Evolutionary conservation across 2,329 filamentous ascomycete species (phyloP).

Genomic region (Pseudopithomyces maydicus): DNA sequence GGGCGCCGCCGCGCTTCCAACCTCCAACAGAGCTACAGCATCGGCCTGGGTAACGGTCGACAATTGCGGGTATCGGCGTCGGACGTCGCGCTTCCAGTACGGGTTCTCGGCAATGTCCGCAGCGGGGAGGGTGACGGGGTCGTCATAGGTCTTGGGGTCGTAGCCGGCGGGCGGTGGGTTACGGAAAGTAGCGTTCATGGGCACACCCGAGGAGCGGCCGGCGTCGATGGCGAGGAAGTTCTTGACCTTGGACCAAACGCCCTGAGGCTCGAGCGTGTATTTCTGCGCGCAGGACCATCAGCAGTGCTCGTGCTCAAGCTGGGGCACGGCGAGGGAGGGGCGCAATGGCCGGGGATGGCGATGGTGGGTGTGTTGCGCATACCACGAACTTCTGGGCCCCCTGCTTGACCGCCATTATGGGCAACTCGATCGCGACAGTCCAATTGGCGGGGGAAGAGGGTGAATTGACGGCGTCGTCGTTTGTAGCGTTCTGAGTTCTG

Average conservation of each 20-base stretch:
- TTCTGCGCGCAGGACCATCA: conserved; percentile 64
- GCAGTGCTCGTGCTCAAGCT: conserved; percentile 8
- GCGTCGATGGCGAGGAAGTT: conserved; percentile 80
- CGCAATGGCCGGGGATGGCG: neutral
- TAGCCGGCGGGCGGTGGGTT: conserved; percentile 78
- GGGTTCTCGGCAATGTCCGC: conserved; percentile 89
- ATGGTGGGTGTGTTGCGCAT: conserved; percentile 16
- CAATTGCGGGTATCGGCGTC: conserved; percentile 79
- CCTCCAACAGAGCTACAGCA: conserved; percentile 79
- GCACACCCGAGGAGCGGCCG: conserved; percentile 87
- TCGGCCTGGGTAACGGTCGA: conserved; percentile 84
- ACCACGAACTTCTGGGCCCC: conserved; percentile 37
- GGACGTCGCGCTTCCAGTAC: conserved; percentile 93
- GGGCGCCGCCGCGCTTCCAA: conserved; percentile 80
- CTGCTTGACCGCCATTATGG: conserved; percentile 40
- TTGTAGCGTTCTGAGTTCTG: conserved; percentile 18
- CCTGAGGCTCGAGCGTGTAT: conserved; percentile 90
- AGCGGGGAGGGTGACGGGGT: conserved; percentile 82
- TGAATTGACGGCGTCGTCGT: conserved; percentile 28
- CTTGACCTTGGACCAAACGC: conserved; percentile 86
- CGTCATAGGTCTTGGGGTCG: conserved; percentile 75
- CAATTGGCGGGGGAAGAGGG: conserved; percentile 22
- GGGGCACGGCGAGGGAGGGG: conserved; percentile 7
- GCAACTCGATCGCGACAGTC: conserved; percentile 15
- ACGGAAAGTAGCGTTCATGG: conserved; percentile 90